Evolutionary conservation across 2,329 filamentous ascomycete species (phyloP), one percentile per base, ranked within the genome.

Genomic region (Calonectria crousiana): DNA sequence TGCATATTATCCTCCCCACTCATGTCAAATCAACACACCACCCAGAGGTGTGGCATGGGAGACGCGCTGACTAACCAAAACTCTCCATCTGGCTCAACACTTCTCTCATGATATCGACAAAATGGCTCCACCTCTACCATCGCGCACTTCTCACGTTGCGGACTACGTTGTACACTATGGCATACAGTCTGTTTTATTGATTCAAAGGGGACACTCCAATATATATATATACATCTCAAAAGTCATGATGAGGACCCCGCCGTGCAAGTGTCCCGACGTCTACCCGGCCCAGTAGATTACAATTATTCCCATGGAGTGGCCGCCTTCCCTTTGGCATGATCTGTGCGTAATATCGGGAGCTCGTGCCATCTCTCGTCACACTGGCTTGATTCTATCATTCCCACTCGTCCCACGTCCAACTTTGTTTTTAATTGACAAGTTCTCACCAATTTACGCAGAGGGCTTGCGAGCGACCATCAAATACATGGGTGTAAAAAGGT

Each of bases 401-500:
- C 41, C 71, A 26, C 56, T 51, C 53, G 49, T 67, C 64, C 47
- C 47, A 36, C 47, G 32, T 67, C 20, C 23, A 67, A 56, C 65
- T 71, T 36, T 36, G n/a, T 65, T 62, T 73, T 64, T 47, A 47
- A 75, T 67, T 68, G 72, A 56, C 41, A 47, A 30, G 73, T 20
- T 44, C 26, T 30, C 26, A 38, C 14, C 10, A 5, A 20, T 72
- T 75, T 80, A 81, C 60, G 78, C 79, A 47, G 72, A 78, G 67
- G 96, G 95, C 90, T 98, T 98, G 86, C 95, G 92, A 75, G 92
- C 96, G 74, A 98, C 92, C 95, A 98, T 98, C 83, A 98, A 89
- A 87, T 98, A 98, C 96, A 98, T 98, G 71, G 96, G 96, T 1
- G 96, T 98, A 87, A 98, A 98, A n/a, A 98, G 90, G 85, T 98